Percentiles rank a stretch among this genome's conserved stretches.
These are phyloP conservation scores for Macadamia tetraphylla DNA, from an alignment of 164 flowering plant genomes.

Conservation along the genomic window DNA sequence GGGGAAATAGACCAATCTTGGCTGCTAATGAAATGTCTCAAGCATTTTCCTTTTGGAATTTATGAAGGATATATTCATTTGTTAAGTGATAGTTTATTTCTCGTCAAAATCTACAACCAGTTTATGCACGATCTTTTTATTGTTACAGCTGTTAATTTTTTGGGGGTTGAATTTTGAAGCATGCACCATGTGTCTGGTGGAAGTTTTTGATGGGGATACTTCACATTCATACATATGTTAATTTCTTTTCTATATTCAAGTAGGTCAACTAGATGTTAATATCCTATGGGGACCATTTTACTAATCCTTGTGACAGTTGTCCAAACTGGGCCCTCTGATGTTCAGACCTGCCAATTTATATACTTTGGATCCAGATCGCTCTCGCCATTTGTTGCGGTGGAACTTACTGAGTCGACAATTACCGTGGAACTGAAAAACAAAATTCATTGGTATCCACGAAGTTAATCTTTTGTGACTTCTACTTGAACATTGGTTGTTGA, in stretches of 20 bases:
- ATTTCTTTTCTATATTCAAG: not conserved
- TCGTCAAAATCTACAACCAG: not conserved
- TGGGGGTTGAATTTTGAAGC: not conserved
- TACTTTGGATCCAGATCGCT: not conserved
- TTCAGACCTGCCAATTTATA: not conserved
- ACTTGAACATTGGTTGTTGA: not conserved
- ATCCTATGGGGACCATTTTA: not conserved
- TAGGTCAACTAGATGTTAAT: not conserved
- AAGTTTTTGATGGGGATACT: not conserved
- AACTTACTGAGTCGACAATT: not conserved
- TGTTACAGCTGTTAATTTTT: not conserved
- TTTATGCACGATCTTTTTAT: conserved; percentile 1
- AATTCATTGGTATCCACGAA: not conserved
- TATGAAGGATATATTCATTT: not conserved
- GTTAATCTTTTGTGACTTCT: not conserved
- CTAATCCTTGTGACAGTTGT: not conserved
- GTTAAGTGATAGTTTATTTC: not conserved
- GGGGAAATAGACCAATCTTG: not conserved
- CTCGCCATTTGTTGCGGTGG: not conserved
- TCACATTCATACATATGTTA: not conserved
- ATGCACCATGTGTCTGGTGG: not conserved
- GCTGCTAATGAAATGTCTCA: conserved; percentile 10
- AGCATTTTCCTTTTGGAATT: not conserved
- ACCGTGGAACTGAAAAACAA: not conserved
- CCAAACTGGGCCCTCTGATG: not conserved